These are phyloP conservation scores for Amorphotheca resinae DNA, from an alignment of 495 filamentous ascomycete species.

Conservation along the genomic window DNA sequence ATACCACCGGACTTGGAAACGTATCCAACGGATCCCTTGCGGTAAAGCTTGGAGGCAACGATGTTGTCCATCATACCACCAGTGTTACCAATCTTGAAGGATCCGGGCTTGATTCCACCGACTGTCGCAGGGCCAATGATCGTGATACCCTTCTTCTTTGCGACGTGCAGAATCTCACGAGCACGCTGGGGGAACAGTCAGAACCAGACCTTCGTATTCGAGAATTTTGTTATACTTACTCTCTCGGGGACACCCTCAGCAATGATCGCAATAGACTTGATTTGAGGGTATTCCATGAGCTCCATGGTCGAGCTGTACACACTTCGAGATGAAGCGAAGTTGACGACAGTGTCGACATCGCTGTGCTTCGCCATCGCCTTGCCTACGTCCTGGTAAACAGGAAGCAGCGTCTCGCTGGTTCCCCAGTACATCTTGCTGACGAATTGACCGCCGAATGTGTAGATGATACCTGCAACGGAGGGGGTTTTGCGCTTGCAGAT, in stretches of 20 bases:
- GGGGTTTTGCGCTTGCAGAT: constrained; percentile 97
- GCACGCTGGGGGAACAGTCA: constrained; percentile 49
- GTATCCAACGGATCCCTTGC: constrained; percentile 94
- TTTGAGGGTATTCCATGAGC: constrained; percentile 92
- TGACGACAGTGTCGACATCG: constrained; percentile 95
- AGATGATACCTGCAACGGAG: constrained; percentile 98
- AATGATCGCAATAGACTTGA: constrained; percentile 97
- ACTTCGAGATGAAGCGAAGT: constrained; percentile 96
- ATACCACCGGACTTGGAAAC: constrained; percentile 99
- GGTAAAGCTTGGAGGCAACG: constrained; percentile 98
- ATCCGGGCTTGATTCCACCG: constrained; percentile 97
- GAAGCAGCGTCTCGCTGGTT: constrained; percentile 96
- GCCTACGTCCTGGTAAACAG: constrained; percentile 88
- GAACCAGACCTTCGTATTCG: background rate
- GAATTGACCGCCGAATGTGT: constrained; percentile 99
- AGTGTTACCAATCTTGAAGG: constrained; percentile 99
- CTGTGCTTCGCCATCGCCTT: constrained; percentile 96
- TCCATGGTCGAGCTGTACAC: constrained; percentile 98
- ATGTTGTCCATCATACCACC: constrained; percentile 99
- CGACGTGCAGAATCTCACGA: constrained; percentile 90
- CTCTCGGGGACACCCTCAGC: constrained; percentile 97
- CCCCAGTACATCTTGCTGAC: constrained; percentile 99
- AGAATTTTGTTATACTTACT: constrained; percentile 39
- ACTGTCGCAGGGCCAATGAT: constrained; percentile 98
- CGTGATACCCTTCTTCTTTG: constrained; percentile 95